Evolutionary conservation across 805 yeast genomes (phyloP), one percentile per base, ranked within the genome.

Genomic region (Spathaspora passalidarum): DNA sequence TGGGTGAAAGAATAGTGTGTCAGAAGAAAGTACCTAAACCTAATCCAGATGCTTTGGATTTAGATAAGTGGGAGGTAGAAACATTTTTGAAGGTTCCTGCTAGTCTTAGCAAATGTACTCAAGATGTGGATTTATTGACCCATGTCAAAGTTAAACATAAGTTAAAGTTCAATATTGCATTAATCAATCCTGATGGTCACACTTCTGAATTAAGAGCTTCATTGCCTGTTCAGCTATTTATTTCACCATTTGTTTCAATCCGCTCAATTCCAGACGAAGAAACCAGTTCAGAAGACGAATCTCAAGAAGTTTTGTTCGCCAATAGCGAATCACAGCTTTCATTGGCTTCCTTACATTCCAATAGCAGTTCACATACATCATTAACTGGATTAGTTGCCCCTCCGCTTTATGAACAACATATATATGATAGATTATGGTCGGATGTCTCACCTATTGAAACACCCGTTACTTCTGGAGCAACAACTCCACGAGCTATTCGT

Each of bases 191-290:
- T 0, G 97, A 90, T 62, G 96, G 96, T 2, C 98, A 92, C 60
- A 82, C 85, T 2, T 88, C 97, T 0, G 97, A 91, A 62, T 72
- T 92, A 42, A 74, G 98, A 25, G 97, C 97, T 0, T 85, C 97
- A 0, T 70, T 92, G 51, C 98, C 98, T 0, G 73, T 92, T 3
- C 78, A 76, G 22, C 62, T 88, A 26, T 88, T 85, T 62, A 84
- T 89, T 20, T 75, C 81, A 4, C 97, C 98, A 5, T 86, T 87
- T 61, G 86, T 94, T 4, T 79, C 92, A 0, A 73, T 92, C 14
- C 71, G 79, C 14, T 83, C 85, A 2, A 69, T 62, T 50, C 63
- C 35, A 3, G 42, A 46, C 26, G 49, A 46, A n/a, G 49, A 46
- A 34, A 20, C 19, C 26, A 26, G 39, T 29, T 25, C 42, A n/a